Percentiles rank a stretch among this genome's conserved stretches.
phyloP scores from a whole-genome alignment of 768 basidiomycete genomes.

The Chalciporus piperatus region DNA sequence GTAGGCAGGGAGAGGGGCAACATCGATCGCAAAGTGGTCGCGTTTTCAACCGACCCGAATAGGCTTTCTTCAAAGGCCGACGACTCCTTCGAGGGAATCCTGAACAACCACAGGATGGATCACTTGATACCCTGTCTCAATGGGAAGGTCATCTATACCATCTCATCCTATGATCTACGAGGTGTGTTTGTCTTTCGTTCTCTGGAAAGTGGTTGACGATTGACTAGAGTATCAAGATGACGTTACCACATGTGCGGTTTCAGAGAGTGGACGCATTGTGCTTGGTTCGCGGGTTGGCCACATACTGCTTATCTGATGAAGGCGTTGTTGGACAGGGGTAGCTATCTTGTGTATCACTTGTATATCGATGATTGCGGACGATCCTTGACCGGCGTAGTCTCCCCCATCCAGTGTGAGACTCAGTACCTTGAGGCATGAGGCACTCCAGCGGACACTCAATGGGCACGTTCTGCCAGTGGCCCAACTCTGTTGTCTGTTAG shows the following conservation, averaged over 20 bases:
- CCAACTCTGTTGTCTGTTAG: too few relatives aligned
- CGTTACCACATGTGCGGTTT: slow-evolving; percentile 43
- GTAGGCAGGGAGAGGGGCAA: slow-evolving; percentile 16
- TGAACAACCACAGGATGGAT: not conserved
- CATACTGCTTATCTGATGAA: slow-evolving; percentile 16
- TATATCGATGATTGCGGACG: too few relatives aligned
- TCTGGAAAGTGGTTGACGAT: not conserved
- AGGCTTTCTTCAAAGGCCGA: not conserved
- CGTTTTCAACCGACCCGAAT: slow-evolving; percentile 18
- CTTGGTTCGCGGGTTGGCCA: slow-evolving; percentile 41
- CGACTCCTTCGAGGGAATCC: not conserved
- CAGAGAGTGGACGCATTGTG: slow-evolving; percentile 44
- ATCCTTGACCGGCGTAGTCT: too few relatives aligned
- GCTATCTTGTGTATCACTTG: too few relatives aligned
- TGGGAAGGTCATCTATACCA: slow-evolving; percentile 12
- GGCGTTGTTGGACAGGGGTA: too few relatives aligned
- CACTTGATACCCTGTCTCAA: slow-evolving; percentile 4
- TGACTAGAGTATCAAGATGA: slow-evolving; percentile 35
- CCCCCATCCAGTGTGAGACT: too few relatives aligned
- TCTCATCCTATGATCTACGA: slow-evolving; percentile 29
- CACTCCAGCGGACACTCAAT: too few relatives aligned
- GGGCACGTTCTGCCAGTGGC: too few relatives aligned
- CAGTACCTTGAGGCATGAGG: too few relatives aligned
- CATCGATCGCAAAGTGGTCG: slow-evolving; percentile 20
- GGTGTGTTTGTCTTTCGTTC: slow-evolving; percentile 14